These are phyloP conservation scores for Parascedosporium putredinis DNA, from an alignment of 2,329 filamentous ascomycete species.

Conservation along the genomic window DNA sequence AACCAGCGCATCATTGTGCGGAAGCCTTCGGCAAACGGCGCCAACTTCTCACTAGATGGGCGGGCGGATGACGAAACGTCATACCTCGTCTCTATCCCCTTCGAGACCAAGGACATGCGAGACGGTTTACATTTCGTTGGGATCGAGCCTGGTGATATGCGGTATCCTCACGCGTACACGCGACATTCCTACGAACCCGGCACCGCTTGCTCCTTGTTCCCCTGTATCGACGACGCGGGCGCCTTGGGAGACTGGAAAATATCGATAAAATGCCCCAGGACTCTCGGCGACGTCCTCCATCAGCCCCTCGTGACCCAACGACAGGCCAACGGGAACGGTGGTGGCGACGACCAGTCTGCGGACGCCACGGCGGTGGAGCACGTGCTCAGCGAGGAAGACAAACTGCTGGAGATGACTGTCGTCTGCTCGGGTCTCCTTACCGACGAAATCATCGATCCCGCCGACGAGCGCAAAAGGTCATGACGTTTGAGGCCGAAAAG, in stretches of 20 bases:
- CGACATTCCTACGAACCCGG: constrained; percentile 70
- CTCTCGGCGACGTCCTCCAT: constrained; percentile 65
- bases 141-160: constrained; percentile 63
- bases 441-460: constrained; percentile 68
- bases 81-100: constrained; percentile 56
- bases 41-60: constrained; percentile 9
- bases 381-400: constrained; percentile 62
- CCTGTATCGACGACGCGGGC: constrained; percentile 79
- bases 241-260: constrained; percentile 81
- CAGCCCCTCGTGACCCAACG: constrained; percentile 34
- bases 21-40: constrained; percentile 23
- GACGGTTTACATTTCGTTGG: constrained; percentile 92
- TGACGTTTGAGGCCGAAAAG: constrained; percentile 68
- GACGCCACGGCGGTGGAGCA: constrained; percentile 29
- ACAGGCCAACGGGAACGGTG: constrained; percentile 1
- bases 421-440: constrained; percentile 84
- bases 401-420: constrained; percentile 77
- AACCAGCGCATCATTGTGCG: constrained; percentile 26
- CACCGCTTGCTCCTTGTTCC: constrained; percentile 77
- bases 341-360: constrained; percentile 17
- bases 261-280: constrained; percentile 75
- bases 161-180: constrained; percentile 89
- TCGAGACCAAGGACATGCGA: constrained; percentile 61
- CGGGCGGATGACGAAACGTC: constrained; percentile 29
- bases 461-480: constrained; percentile 71